phyloP scores from a whole-genome alignment of 2,329 filamentous ascomycete genomes.

The Parafenestella ontariensis region DNA sequence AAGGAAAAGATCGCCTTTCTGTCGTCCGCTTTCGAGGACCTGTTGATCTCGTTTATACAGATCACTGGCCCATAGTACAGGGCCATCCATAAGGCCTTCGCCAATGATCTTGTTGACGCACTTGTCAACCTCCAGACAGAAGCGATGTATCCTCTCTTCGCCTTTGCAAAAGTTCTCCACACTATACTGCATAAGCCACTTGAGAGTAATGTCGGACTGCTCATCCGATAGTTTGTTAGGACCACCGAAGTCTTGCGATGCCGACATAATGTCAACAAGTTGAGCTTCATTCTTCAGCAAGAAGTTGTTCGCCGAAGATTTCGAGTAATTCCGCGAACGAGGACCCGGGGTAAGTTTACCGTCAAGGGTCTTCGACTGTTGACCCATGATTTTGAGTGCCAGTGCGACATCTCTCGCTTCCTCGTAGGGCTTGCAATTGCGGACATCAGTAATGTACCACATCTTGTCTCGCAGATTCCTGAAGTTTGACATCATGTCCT shows the following conservation, averaged over 20 bases:
- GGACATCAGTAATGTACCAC: constrained; percentile 97
- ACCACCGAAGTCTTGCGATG: constrained; percentile 81
- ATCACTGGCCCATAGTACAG: constrained; percentile 91
- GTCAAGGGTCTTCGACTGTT: constrained; percentile 54
- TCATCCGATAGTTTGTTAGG: constrained; percentile 97
- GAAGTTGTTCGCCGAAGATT: constrained; percentile 62
- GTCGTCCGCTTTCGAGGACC: constrained; percentile 60
- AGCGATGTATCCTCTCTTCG: constrained; percentile 92
- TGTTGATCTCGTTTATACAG: constrained; percentile 81
- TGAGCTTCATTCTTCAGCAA: constrained; percentile 84
- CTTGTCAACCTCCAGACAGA: constrained; percentile 87
- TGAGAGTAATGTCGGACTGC: constrained; percentile 82
- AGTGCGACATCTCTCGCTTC: constrained; percentile 85
- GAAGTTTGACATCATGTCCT: constrained; percentile 75
- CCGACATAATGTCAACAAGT: constrained; percentile 85
- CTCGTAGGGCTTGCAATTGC: constrained; percentile 86
- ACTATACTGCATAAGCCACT: constrained; percentile 81
- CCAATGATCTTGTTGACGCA: constrained; percentile 87
- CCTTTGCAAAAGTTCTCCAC: constrained; percentile 95
- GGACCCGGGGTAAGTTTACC: constrained; percentile 49
- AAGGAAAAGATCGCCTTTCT: constrained; percentile 57
- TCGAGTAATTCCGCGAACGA: constrained; percentile 53
- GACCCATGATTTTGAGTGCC: constrained; percentile 89
- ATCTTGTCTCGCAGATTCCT: constrained; percentile 89
- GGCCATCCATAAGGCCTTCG: constrained; percentile 81